phyloP scores from a whole-genome alignment of 305 asterid species.

The Fraxinus paxiana region DNA sequence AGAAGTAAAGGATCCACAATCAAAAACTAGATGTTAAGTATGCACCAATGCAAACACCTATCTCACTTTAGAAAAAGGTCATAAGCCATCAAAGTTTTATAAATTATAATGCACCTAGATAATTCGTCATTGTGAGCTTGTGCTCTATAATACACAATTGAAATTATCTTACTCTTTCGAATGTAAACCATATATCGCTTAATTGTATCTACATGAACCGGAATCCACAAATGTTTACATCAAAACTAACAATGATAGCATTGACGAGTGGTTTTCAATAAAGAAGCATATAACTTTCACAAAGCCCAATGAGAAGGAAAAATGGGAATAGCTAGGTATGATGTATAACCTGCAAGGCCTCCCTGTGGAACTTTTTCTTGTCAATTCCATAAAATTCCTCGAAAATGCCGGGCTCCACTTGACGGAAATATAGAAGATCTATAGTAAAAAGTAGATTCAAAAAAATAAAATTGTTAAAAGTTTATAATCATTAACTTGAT shows the following conservation, averaged over 20 bases:
- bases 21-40: neutral
- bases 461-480: neutral
- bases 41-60: neutral
- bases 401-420: conserved; percentile 66
- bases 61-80: neutral
- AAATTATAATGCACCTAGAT: neutral
- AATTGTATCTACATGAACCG: conserved; percentile 69
- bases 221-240: conserved; percentile 18
- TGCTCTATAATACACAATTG: conserved; percentile 63
- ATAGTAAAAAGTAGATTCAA: neutral
- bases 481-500: neutral
- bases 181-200: conserved; percentile 61
- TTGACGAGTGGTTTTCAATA: neutral
- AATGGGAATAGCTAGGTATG: neutral
- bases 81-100: neutral
- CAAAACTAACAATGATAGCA: neutral
- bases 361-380: conserved; percentile 38
- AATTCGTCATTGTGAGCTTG: conserved; percentile 21
- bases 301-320: neutral
- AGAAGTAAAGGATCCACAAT: neutral
- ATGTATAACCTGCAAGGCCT: conserved; percentile 16
- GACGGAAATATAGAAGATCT: conserved; percentile 62
- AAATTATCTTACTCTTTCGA: conserved; percentile 65
- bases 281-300: neutral
- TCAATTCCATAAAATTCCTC: conserved; percentile 65